Conservation (phyloP, 1,284 basidiomycete species). For the Austroboletus niveus region DNA sequence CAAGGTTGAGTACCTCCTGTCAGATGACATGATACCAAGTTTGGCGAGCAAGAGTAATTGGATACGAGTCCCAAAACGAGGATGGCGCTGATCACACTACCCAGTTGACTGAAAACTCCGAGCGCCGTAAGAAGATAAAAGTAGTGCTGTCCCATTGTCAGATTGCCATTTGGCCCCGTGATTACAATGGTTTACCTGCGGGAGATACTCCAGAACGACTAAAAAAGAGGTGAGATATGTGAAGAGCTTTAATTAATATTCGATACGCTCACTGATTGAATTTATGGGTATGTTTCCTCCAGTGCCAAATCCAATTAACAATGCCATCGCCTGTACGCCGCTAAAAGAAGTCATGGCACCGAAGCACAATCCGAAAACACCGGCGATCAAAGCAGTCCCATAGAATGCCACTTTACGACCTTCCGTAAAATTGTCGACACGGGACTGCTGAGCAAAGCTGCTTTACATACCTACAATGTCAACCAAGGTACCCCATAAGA, state of each 20-base stretch:
- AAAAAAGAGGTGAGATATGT: neutral
- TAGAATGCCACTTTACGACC: neutral
- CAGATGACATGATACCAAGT: constrained; percentile 13
- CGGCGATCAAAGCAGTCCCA: neutral
- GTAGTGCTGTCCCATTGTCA: constrained; percentile 3
- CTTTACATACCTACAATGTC: neutral
- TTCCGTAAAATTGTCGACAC: neutral
- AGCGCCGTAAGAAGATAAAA: constrained; percentile 22
- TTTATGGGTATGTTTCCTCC: neutral
- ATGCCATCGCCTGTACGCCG: neutral
- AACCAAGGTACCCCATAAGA: neutral
- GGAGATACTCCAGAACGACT: constrained; percentile 16
- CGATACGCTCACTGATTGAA: neutral
- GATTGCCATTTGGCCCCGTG: neutral
- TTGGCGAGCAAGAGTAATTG: constrained; percentile 13
- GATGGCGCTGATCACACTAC: neutral
- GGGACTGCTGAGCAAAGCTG: neutral
- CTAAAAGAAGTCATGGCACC: neutral
- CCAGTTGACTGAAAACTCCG: constrained; percentile 9
- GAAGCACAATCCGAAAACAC: neutral
- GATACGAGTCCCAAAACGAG: constrained; percentile 13
- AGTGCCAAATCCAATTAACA: neutral
- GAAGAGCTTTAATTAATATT: too few species aligned
- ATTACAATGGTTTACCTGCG: constrained; percentile 5
- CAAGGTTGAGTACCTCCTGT: constrained; percentile 13